phyloP scores from a whole-genome alignment of 2,329 filamentous ascomycete species.

The Hypoxylon sp. region DNA sequence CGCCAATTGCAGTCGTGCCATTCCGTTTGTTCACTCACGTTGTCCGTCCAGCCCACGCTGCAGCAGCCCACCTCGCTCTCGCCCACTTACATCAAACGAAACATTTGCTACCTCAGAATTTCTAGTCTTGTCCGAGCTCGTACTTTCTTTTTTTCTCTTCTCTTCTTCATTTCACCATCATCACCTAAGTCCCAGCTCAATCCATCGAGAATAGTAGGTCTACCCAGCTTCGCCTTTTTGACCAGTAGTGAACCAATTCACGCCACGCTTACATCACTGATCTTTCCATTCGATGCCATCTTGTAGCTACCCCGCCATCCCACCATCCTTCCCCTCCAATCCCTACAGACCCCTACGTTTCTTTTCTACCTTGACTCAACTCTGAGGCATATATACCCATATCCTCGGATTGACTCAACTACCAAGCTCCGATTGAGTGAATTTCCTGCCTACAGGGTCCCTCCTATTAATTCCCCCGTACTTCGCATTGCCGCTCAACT shows the following conservation, averaged over 20 bases:
- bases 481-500: conserved; percentile 7
- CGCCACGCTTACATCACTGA: conserved; percentile 11
- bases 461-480: conserved; percentile 25
- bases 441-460: conserved; percentile 29
- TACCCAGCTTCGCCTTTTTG: conserved; percentile 23
- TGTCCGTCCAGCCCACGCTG: conserved; percentile 42
- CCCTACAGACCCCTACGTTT: conserved; percentile 37
- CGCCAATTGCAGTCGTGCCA: conserved; percentile 45
- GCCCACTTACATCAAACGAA: conserved; percentile 34
- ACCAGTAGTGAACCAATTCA: conserved; percentile 11
- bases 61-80: conserved; percentile 15
- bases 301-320: conserved; percentile 46
- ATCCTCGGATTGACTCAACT: conserved; percentile 23
- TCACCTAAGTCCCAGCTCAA: conserved; percentile 20
- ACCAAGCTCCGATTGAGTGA: conserved; percentile 39
- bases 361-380: conserved; percentile 30
- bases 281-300: conserved; percentile 38
- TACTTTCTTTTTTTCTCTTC: conserved; percentile 25
- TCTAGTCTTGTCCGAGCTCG: conserved; percentile 33
- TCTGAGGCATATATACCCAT: conserved; percentile 46
- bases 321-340: conserved; percentile 34
- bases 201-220: conserved; percentile 37
- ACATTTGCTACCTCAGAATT: conserved; percentile 35
- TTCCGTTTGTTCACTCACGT: conserved; percentile 46
- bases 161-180: conserved; percentile 25